A percentile compares a stretch with the other conserved stretches of the same genome.
These are phyloP conservation scores for Brasenia schreberi DNA, from an alignment of 164 flowering plant species.

Conservation along the genomic window DNA sequence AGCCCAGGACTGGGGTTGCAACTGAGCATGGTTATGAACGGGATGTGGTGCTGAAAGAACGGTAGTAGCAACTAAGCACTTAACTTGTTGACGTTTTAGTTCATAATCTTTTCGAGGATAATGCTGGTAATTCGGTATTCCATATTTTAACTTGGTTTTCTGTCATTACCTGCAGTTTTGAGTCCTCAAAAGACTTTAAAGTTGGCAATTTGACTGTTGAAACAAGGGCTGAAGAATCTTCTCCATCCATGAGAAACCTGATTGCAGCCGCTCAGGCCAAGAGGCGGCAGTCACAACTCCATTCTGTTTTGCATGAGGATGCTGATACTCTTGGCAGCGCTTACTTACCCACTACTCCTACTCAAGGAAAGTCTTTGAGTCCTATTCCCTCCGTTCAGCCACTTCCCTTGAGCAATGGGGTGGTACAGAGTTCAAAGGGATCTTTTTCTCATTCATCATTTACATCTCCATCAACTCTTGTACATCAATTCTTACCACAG, in stretches of 20 bases:
- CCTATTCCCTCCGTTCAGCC: constrained; percentile 23
- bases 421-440: constrained; percentile 31
- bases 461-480: constrained; percentile 42
- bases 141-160: background rate
- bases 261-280: constrained; percentile 98
- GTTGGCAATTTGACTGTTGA: constrained; percentile 18
- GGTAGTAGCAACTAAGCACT: constrained; percentile 17
- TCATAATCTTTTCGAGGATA: background rate
- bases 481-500: constrained; percentile 18
- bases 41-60: constrained; percentile 17
- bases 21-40: constrained; percentile 16
- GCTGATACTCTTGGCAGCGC: constrained; percentile 11
- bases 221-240: constrained; percentile 37
- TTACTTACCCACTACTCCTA: constrained; percentile 16
- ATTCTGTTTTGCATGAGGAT: constrained; percentile 19
- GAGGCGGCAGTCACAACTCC: constrained; percentile 52
- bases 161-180: constrained; percentile 18
- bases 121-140: background rate
- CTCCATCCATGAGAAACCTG: constrained; percentile 65
- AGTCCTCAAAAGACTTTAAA: constrained; percentile 25
- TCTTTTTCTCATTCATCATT: constrained; percentile 16
- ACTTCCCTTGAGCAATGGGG: constrained; percentile 18
- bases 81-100: background rate
- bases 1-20: constrained; percentile 10
- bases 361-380: constrained; percentile 36